These are phyloP conservation scores for Diplogelasinospora grovesii DNA, from an alignment of 495 filamentous ascomycete genomes.

Conservation along the genomic window DNA sequence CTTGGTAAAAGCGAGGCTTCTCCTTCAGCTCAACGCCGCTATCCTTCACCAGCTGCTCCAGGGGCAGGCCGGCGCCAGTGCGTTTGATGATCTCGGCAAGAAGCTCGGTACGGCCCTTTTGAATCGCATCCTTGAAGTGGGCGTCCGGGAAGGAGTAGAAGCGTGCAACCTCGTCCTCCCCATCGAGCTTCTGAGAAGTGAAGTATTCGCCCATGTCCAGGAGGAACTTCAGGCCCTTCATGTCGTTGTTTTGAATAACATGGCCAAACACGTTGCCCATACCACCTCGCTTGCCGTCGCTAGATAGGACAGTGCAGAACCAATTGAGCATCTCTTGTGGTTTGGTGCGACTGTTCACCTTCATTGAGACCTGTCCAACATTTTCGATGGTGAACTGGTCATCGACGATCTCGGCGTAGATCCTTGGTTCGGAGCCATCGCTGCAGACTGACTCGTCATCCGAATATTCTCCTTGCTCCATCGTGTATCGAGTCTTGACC, in stretches of 20 bases:
- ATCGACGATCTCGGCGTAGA: constrained; percentile 47
- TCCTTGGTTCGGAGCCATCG: constrained; percentile 30
- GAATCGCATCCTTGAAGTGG: constrained; percentile 25
- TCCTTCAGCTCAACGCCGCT: constrained; percentile 51
- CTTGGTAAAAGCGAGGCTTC: constrained; percentile 64
- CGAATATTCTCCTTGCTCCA: constrained; percentile 30
- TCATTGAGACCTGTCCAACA: constrained; percentile 54
- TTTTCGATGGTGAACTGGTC: constrained; percentile 64
- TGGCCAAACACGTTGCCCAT: constrained; percentile 21
- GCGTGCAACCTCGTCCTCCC: constrained; percentile 15
- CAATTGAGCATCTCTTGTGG: constrained; percentile 42
- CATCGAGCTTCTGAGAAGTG: constrained; percentile 15
- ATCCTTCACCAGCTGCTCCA: constrained; percentile 54
- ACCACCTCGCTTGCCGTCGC: constrained; percentile 10
- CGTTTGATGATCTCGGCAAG: constrained; percentile 36
- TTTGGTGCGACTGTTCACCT: constrained; percentile 52
- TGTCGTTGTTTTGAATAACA: constrained; percentile 27
- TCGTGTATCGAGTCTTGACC: constrained; percentile 41
- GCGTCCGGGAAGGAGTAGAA: constrained; percentile 30
- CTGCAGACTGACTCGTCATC: constrained; percentile 19
- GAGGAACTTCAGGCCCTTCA: constrained; percentile 28
- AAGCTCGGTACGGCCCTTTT: constrained; percentile 29
- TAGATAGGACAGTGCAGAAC: constrained; percentile 10
- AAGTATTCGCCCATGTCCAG: constrained; percentile 28
- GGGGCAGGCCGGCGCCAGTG: constrained; percentile 56